Conservation (phyloP, 2,329 filamentous ascomycete genomes). For the Colletotrichum tropicale region DNA sequence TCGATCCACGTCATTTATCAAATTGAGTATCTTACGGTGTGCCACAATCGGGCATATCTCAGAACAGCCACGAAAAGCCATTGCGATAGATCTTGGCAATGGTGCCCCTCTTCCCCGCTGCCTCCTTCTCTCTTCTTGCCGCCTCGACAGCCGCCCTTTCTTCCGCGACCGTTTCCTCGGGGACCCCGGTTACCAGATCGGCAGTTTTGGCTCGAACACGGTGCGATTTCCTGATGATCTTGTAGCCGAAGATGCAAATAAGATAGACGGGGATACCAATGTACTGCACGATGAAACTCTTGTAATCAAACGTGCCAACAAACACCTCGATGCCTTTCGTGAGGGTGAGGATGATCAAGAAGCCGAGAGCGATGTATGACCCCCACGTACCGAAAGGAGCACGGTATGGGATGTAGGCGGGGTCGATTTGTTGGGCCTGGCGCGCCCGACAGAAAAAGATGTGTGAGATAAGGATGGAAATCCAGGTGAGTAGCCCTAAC, state of each 20-base stretch:
- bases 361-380: neutral
- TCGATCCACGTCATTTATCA: neutral
- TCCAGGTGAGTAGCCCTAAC: conserved; percentile 29
- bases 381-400: conserved; percentile 28
- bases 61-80: neutral
- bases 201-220: neutral
- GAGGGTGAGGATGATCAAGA: neutral
- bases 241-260: neutral
- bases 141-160: neutral
- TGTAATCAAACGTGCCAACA: conserved; percentile 4
- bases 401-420: conserved; percentile 39
- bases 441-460: conserved; percentile 41
- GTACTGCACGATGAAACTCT: conserved; percentile 6
- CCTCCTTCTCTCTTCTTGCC: neutral
- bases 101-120: neutral
- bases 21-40: too few species aligned
- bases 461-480: conserved; percentile 42
- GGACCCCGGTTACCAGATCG: neutral
- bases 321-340: conserved; percentile 7
- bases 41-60: too few species aligned
- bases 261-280: conserved; percentile 14
- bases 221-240: neutral
- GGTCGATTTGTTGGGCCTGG: conserved; percentile 37
- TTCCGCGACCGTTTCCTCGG: neutral
- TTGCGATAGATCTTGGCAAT: neutral